Conservation (phyloP, 2,329 filamentous ascomycete genomes). For the Aquanectria penicillioides region DNA sequence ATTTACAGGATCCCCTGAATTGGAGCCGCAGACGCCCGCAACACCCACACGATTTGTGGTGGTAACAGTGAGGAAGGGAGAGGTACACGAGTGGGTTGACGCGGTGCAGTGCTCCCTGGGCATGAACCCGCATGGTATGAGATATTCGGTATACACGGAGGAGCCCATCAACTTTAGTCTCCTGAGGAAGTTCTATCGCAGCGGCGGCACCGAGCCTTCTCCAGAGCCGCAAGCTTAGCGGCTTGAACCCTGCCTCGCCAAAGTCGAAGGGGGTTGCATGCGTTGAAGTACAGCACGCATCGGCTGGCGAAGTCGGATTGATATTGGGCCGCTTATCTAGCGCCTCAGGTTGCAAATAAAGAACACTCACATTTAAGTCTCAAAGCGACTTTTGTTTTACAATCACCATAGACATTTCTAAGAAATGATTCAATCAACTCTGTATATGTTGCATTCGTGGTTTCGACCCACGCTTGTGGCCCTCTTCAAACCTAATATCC, state of each 20-base stretch:
- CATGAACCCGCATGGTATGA: constrained; percentile 9
- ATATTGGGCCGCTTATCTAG: constrained; percentile 29
- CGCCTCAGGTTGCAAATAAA: background rate
- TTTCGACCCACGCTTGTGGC: constrained; percentile 46
- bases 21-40: constrained; percentile 3
- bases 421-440: constrained; percentile 12
- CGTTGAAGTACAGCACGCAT: too few species aligned
- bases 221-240: too few species aligned
- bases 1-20: constrained; percentile 16
- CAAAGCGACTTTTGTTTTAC: background rate
- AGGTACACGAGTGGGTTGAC: constrained; percentile 17
- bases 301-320: constrained; percentile 2
- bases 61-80: constrained; percentile 18
- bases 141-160: constrained; percentile 5
- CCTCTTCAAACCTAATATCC: constrained; percentile 48
- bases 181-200: constrained; percentile 11
- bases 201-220: background rate
- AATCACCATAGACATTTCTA: background rate
- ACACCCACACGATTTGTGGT: constrained; percentile 21
- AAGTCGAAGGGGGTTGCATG: too few species aligned
- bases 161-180: constrained; percentile 4
- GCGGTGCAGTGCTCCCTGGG: constrained; percentile 17
- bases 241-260: too few species aligned
- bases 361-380: background rate
- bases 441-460: constrained; percentile 30